A percentile compares a stretch with the other conserved stretches of the same genome.
Conservation (phyloP, 129 eudicot genomes). For the Flaveria trinervia region DNA sequence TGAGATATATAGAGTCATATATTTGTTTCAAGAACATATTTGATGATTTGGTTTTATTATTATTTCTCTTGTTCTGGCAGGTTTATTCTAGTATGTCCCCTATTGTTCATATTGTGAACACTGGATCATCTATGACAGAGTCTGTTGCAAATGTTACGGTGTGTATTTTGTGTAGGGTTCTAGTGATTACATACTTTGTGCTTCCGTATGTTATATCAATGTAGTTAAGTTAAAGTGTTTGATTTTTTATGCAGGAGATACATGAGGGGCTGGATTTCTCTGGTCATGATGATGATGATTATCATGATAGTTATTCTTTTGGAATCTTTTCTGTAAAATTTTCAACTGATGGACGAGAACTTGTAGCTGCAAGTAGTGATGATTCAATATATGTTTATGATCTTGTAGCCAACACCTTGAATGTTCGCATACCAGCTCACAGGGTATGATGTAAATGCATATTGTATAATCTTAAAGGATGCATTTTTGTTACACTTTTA, state of each 20-base stretch:
- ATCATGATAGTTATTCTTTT: constrained; percentile 51
- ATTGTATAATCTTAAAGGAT: neutral
- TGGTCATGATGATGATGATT: constrained; percentile 41
- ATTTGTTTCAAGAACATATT: neutral
- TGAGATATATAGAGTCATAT: neutral
- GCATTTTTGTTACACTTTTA: neutral
- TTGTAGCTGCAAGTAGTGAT: constrained; percentile 84
- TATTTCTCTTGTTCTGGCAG: constrained; percentile 43
- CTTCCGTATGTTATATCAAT: neutral
- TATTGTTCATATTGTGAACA: constrained; percentile 82
- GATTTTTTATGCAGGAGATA: constrained; percentile 60
- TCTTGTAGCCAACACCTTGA: constrained; percentile 62
- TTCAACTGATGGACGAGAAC: constrained; percentile 87
- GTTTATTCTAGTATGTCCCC: constrained; percentile 91
- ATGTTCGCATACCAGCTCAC: constrained; percentile 71
- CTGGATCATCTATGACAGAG: constrained; percentile 65
- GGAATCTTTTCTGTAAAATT: constrained; percentile 89
- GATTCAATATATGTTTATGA: constrained; percentile 77
- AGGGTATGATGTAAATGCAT: constrained; percentile 45
- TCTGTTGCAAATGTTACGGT: constrained; percentile 91
- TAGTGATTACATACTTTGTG: neutral
- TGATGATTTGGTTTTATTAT: neutral
- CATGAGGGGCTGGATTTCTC: constrained; percentile 88
- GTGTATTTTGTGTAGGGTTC: constrained; percentile 6
- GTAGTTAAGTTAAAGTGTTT: neutral